Percentiles rank a stretch among this genome's conserved stretches.
Conservation (phyloP, 164 flowering plant species). For the Piper longum region DNA sequence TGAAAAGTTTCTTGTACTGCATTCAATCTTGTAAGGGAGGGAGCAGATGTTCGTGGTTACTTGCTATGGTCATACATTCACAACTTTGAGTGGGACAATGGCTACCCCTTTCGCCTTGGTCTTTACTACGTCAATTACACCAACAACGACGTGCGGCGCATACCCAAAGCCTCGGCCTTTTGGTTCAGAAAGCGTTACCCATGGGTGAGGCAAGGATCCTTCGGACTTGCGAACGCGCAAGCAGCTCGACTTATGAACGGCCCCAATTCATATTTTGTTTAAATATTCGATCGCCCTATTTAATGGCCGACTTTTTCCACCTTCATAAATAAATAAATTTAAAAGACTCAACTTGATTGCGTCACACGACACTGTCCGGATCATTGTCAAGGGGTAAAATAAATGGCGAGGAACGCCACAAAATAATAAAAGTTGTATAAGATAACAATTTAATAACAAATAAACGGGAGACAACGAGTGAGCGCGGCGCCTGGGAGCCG, state of each 20-base stretch:
- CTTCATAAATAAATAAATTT: too few species aligned
- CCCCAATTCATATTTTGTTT: background rate
- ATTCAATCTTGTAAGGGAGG: constrained; percentile 6
- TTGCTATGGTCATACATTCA: constrained; percentile 33
- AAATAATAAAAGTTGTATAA: too few species aligned
- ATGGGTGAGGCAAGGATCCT: background rate
- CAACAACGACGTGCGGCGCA: constrained; percentile 14
- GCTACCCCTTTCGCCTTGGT: constrained; percentile 22
- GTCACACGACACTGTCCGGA: too few species aligned
- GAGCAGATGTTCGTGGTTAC: constrained; percentile 11
- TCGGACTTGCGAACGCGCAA: constrained; percentile 2
- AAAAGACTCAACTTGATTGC: too few species aligned
- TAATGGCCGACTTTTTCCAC: too few species aligned
- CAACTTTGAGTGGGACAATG: constrained; percentile 29
- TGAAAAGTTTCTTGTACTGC: background rate
- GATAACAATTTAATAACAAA: too few species aligned
- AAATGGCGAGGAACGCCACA: too few species aligned
- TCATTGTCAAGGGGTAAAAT: too few species aligned
- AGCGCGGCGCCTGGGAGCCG: too few species aligned
- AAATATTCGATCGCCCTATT: too few species aligned
- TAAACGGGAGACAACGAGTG: too few species aligned
- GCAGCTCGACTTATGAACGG: constrained; percentile 1
- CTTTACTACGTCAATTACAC: constrained; percentile 24
- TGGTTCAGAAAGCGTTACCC: constrained; percentile 22
- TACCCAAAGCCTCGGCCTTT: constrained; percentile 31